Percentiles rank a stretch among this genome's conserved stretches.
phyloP scores from a whole-genome alignment of 768 basidiomycete species.

The Boletellus ananiceps region DNA sequence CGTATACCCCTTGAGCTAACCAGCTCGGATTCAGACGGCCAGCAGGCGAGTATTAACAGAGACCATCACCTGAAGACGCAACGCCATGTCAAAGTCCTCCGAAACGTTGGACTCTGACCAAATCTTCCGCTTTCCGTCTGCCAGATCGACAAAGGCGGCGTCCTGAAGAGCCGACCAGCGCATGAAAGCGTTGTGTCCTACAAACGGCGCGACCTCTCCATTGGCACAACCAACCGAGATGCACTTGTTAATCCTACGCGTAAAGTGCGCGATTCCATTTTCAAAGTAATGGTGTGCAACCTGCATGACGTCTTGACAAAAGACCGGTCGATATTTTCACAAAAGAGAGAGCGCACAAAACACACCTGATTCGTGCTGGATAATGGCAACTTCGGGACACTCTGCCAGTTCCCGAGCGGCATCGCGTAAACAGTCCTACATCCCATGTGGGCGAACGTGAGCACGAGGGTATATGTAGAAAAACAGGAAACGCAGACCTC shows the following conservation, averaged over 20 bases:
- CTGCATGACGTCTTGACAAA: slow-evolving; percentile 72
- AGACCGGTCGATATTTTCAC: slow-evolving; percentile 22
- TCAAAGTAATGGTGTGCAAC: slow-evolving; percentile 88
- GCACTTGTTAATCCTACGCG: slow-evolving; percentile 80
- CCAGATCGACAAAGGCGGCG: slow-evolving; percentile 62
- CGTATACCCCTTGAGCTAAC: slow-evolving; percentile 29
- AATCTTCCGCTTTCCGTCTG: slow-evolving; percentile 58
- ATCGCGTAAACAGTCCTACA: slow-evolving; percentile 65
- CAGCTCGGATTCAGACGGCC: slow-evolving; percentile 44
- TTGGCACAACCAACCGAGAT: slow-evolving; percentile 78
- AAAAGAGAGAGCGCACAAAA: neutral
- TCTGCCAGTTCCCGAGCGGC: slow-evolving; percentile 81
- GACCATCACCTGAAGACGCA: slow-evolving; percentile 44
- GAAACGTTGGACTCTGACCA: slow-evolving; percentile 68
- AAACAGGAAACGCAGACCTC: slow-evolving; percentile 36
- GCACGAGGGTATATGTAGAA: neutral
- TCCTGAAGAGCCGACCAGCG: slow-evolving; percentile 92
- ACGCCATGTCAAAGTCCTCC: slow-evolving; percentile 69
- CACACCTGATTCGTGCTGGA: slow-evolving; percentile 79
- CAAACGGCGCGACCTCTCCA: slow-evolving; percentile 73
- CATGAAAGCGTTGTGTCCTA: slow-evolving; percentile 86
- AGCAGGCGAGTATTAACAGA: slow-evolving; percentile 36
- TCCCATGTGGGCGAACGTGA: neutral
- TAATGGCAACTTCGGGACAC: slow-evolving; percentile 85
- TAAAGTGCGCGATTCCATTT: slow-evolving; percentile 90